These are phyloP conservation scores for Moesziomyces aphidis DNA, from an alignment of 1,284 basidiomycete species.

Conservation along the genomic window DNA sequence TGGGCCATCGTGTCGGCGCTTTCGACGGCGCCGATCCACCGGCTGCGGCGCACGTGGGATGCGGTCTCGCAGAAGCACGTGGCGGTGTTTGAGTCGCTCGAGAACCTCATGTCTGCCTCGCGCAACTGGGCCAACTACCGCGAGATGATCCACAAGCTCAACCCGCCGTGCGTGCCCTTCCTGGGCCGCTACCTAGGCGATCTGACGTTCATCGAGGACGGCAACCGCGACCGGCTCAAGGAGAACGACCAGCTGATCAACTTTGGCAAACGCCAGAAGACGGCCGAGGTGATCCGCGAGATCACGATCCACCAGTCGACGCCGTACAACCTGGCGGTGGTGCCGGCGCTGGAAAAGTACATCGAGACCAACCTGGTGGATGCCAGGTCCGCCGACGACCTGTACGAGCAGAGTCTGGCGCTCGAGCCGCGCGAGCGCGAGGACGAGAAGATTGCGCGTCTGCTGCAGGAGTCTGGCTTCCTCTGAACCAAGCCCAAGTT, in stretches of 20 bases:
- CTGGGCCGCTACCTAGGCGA: constrained; percentile 96
- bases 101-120: constrained; percentile 85
- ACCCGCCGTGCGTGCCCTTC: constrained; percentile 96
- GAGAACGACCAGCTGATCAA: constrained; percentile 80
- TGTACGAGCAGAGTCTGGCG: constrained; percentile 83
- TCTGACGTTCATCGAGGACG: constrained; percentile 96
- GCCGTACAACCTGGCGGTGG: constrained; percentile 80
- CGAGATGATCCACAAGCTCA: constrained; percentile 82
- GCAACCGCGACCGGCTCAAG: constrained; percentile 85
- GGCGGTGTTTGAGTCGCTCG: constrained; percentile 74
- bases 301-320: constrained; percentile 94
- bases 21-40: constrained; percentile 91
- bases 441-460: constrained; percentile 81
- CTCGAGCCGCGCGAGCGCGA: constrained; percentile 92
- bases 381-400: constrained; percentile 58
- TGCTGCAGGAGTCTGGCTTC: constrained; percentile 89
- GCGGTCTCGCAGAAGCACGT: constrained; percentile 76
- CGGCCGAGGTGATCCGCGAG: constrained; percentile 93
- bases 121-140: constrained; percentile 96
- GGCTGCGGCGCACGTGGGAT: constrained; percentile 95
- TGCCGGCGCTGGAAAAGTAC: constrained; percentile 78
- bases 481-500: constrained; percentile 68
- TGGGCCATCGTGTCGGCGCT: constrained; percentile 94
- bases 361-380: constrained; percentile 79
- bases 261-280: constrained; percentile 92